Evolutionary conservation across 2,329 filamentous ascomycete genomes (phyloP).

Genomic region (Trichoderma atrobrunneum): DNA sequence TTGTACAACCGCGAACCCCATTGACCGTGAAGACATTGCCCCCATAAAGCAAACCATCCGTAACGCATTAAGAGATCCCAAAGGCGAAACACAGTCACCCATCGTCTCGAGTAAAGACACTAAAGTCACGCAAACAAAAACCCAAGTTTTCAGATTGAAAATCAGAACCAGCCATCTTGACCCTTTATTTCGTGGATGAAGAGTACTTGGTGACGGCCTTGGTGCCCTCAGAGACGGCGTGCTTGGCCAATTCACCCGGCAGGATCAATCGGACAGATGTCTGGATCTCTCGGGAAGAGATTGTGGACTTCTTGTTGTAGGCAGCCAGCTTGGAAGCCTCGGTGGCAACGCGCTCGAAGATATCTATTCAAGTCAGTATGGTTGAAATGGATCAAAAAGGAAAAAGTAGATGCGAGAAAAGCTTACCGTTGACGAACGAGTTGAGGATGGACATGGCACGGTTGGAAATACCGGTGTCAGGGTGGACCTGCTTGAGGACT

Average conservation of each 20-base stretch:
- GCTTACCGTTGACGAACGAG: conserved; percentile 97
- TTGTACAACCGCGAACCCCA: conserved; percentile 72
- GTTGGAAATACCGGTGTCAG: conserved; percentile 99
- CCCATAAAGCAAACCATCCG: conserved; percentile 66
- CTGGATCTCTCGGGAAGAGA: conserved; percentile 98
- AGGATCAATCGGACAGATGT: conserved; percentile 98
- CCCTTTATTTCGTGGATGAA: conserved; percentile 85
- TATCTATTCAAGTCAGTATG: conserved; percentile 56
- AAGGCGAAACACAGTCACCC: conserved; percentile 34
- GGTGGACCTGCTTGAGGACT: conserved; percentile 99
- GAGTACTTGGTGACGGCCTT: conserved; percentile 99
- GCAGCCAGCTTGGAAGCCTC: conserved; percentile 98
- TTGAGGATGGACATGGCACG: conserved; percentile 99
- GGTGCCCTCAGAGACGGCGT: conserved; percentile 98
- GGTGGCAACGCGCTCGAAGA: conserved; percentile 98
- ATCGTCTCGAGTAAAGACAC: conserved; percentile 57
- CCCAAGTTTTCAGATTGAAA: conserved; percentile 45
- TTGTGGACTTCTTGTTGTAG: conserved; percentile 99
- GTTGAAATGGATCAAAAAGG: background rate
- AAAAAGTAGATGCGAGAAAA: background rate
- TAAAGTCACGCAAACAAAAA: conserved; percentile 52
- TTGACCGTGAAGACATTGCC: conserved; percentile 69
- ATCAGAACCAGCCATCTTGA: conserved; percentile 54
- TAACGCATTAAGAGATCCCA: conserved; percentile 70
- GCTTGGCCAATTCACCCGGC: conserved; percentile 97